These are phyloP conservation scores for Coriolopsis trogii DNA, from an alignment of 1,284 basidiomycete genomes.

Conservation along the genomic window DNA sequence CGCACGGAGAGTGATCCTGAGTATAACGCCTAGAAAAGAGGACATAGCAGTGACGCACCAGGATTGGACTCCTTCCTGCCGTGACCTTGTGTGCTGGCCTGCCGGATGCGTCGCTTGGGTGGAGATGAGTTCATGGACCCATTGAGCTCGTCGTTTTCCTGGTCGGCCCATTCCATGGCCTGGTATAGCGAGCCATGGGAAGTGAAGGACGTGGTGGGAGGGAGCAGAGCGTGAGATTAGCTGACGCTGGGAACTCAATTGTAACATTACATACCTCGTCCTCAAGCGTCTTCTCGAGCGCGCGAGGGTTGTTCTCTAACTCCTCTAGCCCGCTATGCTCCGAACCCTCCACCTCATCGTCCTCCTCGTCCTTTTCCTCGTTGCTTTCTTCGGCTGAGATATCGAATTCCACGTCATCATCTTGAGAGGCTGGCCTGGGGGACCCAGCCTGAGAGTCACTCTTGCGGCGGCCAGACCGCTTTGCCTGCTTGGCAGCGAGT, in stretches of 20 bases:
- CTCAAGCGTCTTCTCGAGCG: not conserved
- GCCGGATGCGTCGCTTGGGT: too few species aligned
- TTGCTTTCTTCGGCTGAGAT: not conserved
- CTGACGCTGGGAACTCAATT: not conserved
- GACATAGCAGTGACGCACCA: too few species aligned
- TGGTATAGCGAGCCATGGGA: too few species aligned
- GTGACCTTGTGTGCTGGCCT: too few species aligned
- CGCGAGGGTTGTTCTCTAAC: not conserved
- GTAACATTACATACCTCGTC: not conserved
- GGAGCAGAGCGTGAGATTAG: not conserved
- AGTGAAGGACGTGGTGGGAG: not conserved
- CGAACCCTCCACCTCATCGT: not conserved
- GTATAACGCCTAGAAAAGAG: too few species aligned
- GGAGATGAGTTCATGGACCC: too few species aligned
- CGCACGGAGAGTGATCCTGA: too few species aligned
- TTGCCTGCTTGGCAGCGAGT: not conserved
- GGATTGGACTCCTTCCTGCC: too few species aligned
- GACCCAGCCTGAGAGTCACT: not conserved
- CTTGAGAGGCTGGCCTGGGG: not conserved
- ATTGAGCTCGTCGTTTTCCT: too few species aligned
- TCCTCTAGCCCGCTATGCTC: not conserved
- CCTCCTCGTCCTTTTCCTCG: not conserved
- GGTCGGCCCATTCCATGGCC: too few species aligned
- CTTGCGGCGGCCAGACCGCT: not conserved
- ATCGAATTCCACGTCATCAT: not conserved